Conservation (phyloP, 139 green algal genomes). For the Asterochloris sp. region DNA sequence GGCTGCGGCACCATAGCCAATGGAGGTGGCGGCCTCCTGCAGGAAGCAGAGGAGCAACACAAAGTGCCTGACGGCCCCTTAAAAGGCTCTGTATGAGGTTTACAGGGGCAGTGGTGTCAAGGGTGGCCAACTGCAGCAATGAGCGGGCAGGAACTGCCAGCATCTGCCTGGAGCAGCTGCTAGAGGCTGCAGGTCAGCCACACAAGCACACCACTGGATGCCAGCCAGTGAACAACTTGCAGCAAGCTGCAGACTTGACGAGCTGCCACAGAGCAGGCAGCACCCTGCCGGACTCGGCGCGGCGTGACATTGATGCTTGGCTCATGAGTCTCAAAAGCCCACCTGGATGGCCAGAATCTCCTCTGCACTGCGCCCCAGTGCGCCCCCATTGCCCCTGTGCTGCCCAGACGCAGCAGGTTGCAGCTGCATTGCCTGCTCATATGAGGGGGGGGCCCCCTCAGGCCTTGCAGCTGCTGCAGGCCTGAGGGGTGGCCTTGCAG, state of each 20-base stretch:
- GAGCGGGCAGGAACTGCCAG: background rate
- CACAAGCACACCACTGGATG: background rate
- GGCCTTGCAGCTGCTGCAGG: background rate
- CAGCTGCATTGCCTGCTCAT: background rate
- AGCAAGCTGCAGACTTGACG: background rate
- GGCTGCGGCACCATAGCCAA: constrained; percentile 21
- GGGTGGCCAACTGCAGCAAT: background rate
- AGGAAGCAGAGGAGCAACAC: background rate
- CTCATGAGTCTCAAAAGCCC: background rate
- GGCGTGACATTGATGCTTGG: no score
- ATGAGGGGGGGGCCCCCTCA: background rate
- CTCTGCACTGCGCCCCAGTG: constrained; percentile 10
- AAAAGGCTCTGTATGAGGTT: no score
- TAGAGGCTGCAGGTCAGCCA: background rate
- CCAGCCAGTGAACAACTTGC: background rate
- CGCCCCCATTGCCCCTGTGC: background rate
- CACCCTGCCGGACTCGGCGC: background rate
- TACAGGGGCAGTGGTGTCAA: background rate
- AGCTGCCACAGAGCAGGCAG: background rate
- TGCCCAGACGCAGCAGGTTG: background rate
- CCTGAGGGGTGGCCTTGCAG: background rate
- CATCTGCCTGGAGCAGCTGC: background rate
- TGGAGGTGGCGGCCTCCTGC: constrained; percentile 11
- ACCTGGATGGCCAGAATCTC: constrained; percentile 20
- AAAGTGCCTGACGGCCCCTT: background rate